Percentiles rank a stretch among this genome's conserved stretches.
Evolutionary conservation across 768 basidiomycete genomes (phyloP).

Genomic region (Coprinellus micaceus): DNA sequence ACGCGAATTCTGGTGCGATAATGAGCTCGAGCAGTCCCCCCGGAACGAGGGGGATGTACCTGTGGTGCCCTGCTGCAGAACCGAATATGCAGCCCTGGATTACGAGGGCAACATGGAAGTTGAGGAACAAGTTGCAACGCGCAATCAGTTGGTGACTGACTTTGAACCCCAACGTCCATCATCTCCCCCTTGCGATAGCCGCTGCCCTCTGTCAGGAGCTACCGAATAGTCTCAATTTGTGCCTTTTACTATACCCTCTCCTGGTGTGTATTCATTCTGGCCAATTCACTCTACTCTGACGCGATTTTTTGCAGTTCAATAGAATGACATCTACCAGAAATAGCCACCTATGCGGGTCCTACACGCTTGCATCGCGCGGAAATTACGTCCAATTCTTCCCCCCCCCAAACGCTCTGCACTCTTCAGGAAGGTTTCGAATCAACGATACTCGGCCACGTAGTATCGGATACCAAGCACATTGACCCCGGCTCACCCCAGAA

Average conservation of each 20-base stretch:
- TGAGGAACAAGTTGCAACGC: conserved; percentile 8
- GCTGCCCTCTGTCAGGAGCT: no score
- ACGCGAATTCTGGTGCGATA: not conserved
- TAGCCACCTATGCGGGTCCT: not conserved
- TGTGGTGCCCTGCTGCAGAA: not conserved
- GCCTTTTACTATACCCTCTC: not conserved
- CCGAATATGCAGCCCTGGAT: not conserved
- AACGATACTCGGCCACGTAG: no score
- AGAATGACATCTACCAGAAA: not conserved
- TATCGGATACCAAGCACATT: no score
- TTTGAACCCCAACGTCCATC: not conserved
- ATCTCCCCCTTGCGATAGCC: not conserved
- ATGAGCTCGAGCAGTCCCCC: not conserved
- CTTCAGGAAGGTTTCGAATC: no score
- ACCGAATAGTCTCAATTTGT: no score
- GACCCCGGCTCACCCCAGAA: no score
- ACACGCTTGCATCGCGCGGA: not conserved
- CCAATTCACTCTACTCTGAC: not conserved
- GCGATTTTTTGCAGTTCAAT: not conserved
- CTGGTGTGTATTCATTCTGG: not conserved
- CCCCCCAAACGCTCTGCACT: no score
- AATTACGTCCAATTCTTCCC: not conserved
- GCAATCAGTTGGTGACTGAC: not conserved
- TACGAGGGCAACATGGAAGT: conserved; percentile 2
- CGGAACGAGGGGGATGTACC: not conserved